Base-by-base conservation (phyloP, 176 grass and related monocot species). In the Tillandsia leiboldiana region DNA sequence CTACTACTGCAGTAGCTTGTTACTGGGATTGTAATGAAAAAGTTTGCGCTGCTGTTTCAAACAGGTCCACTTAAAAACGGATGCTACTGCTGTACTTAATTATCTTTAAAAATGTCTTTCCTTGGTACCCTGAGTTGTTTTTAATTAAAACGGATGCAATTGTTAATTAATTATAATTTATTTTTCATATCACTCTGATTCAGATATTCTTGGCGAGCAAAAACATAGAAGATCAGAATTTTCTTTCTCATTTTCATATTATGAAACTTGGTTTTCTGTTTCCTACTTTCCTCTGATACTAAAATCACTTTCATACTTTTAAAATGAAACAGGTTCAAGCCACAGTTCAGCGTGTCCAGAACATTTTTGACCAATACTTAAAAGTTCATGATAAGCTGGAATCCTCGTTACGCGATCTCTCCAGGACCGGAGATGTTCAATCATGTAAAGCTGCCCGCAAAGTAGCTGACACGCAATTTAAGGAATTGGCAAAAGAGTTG, bases 401-500 rank as follows among this genome's bases (percentile, higher is more conserved):
- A 66, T 64, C 64, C 51, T 93, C 94, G 23, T 74, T 99, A 67
- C 84, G 80, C 4, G 87, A 90, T 70, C 80, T 99, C 69, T 93
- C 94, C 17, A 91, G 94, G 64, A 88, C 70, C 24, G 94, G 94
- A 73, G 94, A 99, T 62, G 69, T 81, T 26, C 87, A 93, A 70
- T 75, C 82, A 63, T 99, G 94, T 77, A 99, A 99, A 84, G 80
- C 70, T 12, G 72, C 82, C 65, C 90, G 94, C 72, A 99, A 90
- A 79, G 82, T 89, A 53, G 89, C 82, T 70, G 94, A 93, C 80
- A 80, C 80, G 49, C 90, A 99, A 69, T 92, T 88, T 13, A 99
- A 99, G 77, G 94, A 99, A 79, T 74, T 93, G 66, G 73, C 73
- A 0, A 99, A 93, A 87, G 90, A 90, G 70, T 64, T 99, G 67